These are phyloP conservation scores for Whalleya microplaca DNA, from an alignment of 2,329 filamentous ascomycete species.

Conservation along the genomic window DNA sequence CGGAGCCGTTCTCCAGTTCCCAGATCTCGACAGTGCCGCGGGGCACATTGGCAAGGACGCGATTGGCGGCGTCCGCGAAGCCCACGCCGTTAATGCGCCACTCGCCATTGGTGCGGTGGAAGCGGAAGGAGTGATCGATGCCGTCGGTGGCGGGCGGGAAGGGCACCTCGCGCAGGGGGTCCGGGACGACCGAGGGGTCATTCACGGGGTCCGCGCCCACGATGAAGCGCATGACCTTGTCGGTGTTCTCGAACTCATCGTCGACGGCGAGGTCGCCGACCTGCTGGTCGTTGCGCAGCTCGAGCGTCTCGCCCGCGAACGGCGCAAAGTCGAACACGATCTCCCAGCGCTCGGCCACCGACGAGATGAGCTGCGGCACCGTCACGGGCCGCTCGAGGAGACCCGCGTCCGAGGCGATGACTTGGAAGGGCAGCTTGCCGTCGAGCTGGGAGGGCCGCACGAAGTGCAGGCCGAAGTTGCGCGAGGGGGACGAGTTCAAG, in stretches of 20 bases:
- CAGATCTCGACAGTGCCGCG: conserved; percentile 53
- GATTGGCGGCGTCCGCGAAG: conserved; percentile 50
- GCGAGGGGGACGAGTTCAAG: conserved; percentile 53
- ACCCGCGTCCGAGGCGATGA: conserved; percentile 59
- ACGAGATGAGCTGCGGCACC: conserved; percentile 47
- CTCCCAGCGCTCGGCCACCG: conserved; percentile 63
- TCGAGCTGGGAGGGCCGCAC: conserved; percentile 36
- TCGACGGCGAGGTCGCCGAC: conserved; percentile 46
- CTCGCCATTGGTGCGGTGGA: conserved; percentile 46
- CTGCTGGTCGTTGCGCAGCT: conserved; percentile 38
- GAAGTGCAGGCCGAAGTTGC: conserved; percentile 54
- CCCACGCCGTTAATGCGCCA: conserved; percentile 57
- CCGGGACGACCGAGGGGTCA: conserved; percentile 43
- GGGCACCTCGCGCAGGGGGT: conserved; percentile 41
- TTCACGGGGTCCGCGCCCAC: conserved; percentile 44
- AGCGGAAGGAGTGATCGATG: conserved; percentile 50
- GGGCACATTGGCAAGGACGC: conserved; percentile 52
- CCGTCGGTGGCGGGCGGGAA: conserved; percentile 41
- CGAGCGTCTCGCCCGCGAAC: conserved; percentile 53
- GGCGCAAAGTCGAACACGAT: conserved; percentile 58
- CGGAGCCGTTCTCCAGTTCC: conserved; percentile 53
- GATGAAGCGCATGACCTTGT: conserved; percentile 56
- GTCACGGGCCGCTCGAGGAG: conserved; percentile 50
- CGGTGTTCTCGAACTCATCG: conserved; percentile 54
- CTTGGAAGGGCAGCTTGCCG: conserved; percentile 49